A percentile compares a stretch with the other conserved stretches of the same genome.
phyloP scores from a whole-genome alignment of 495 filamentous ascomycete species.

The Delitschia confertaspora region DNA sequence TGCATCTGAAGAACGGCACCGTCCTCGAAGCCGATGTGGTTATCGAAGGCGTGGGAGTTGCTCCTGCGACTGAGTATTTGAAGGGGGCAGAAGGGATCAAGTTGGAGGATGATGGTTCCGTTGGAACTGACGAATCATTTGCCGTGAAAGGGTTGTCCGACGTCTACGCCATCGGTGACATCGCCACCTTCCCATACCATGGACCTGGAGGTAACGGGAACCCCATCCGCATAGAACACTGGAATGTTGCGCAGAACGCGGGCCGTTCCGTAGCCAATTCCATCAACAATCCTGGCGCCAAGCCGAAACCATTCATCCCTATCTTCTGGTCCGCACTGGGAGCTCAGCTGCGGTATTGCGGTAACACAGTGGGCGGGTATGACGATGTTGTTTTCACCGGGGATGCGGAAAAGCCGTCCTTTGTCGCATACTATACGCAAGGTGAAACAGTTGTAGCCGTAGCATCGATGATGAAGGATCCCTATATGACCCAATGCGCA shows the following conservation, averaged over 20 bases:
- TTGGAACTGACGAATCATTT: constrained; percentile 70
- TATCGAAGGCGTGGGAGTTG: constrained; percentile 81
- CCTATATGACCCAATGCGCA: constrained; percentile 68
- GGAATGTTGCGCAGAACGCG: constrained; percentile 93
- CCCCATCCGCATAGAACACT: constrained; percentile 79
- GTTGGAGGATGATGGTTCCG: constrained; percentile 70
- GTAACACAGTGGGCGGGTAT: constrained; percentile 68
- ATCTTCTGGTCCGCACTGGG: constrained; percentile 95
- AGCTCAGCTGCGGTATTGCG: constrained; percentile 82
- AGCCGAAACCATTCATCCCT: constrained; percentile 70
- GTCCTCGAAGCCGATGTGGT: constrained; percentile 79
- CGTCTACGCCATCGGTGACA: constrained; percentile 92
- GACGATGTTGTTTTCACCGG: constrained; percentile 76
- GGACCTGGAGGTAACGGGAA: constrained; percentile 72
- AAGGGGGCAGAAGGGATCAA: constrained; percentile 55
- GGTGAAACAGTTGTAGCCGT: constrained; percentile 88
- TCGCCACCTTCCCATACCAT: constrained; percentile 89
- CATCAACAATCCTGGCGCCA: constrained; percentile 54
- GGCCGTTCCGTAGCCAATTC: constrained; percentile 67
- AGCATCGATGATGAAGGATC: constrained; percentile 83
- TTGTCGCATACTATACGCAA: constrained; percentile 78
- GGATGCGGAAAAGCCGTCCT: constrained; percentile 70
- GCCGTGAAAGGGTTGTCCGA: constrained; percentile 61
- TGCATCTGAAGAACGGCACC: constrained; percentile 80
- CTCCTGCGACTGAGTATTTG: constrained; percentile 80